Conservation (phyloP, 1,284 basidiomycete species). For the Puccinia polysora region DNA sequence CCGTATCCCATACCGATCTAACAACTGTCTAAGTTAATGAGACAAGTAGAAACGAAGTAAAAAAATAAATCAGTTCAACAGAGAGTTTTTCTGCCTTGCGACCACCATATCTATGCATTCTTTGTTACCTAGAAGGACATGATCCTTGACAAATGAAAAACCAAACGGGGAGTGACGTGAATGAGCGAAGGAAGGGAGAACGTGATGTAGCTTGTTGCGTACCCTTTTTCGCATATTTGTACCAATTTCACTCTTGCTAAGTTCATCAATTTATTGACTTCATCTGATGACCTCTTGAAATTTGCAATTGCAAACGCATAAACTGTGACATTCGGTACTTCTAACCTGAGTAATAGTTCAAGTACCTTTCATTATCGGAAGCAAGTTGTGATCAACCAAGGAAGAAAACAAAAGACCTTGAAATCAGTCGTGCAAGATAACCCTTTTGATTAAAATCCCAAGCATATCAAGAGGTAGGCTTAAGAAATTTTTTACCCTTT, state of each 20-base stretch:
- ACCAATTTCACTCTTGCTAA: slow-evolving; percentile 75
- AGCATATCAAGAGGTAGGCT: neutral
- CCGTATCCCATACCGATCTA: slow-evolving; percentile 75
- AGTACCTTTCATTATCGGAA: slow-evolving; percentile 60
- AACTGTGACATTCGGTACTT: slow-evolving; percentile 76
- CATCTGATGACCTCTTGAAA: slow-evolving; percentile 79
- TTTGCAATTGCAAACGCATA: slow-evolving; percentile 98
- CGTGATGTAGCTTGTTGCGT: neutral
- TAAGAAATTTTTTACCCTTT: slow-evolving; percentile 59
- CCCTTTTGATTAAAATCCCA: neutral
- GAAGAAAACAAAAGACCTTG: neutral
- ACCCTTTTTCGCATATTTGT: slow-evolving; percentile 73
- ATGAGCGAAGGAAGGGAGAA: neutral
- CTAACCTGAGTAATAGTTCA: slow-evolving; percentile 71
- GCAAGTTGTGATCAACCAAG: neutral
- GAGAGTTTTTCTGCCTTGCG: too few species aligned
- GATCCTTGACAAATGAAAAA: too few species aligned
- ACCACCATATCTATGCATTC: neutral
- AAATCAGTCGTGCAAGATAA: neutral
- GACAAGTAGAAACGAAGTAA: neutral
- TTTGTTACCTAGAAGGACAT: neutral
- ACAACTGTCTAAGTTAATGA: slow-evolving; percentile 57
- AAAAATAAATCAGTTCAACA: neutral
- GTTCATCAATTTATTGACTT: slow-evolving; percentile 81
- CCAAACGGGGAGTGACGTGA: too few species aligned